Conservation (phyloP, 108 stramenopile genomes). For the Nannochloropsis salina region DNA sequence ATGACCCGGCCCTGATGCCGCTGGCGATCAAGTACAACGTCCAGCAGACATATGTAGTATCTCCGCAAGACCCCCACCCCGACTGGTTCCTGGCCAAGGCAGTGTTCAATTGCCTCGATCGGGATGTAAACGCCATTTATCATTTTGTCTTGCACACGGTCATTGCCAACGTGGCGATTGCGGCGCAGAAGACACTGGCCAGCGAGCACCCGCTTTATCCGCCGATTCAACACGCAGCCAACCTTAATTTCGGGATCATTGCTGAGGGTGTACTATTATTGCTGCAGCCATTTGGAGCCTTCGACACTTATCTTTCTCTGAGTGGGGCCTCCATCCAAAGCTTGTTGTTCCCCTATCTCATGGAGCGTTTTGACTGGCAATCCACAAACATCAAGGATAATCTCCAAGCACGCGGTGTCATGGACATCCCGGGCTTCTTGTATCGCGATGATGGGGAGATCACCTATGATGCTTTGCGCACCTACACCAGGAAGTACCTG, state of each 20-base stretch:
- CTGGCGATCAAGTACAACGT: background rate
- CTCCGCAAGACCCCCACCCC: background rate
- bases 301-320: background rate
- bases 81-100: background rate
- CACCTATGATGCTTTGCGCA: background rate
- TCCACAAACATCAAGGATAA: background rate
- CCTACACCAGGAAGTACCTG: background rate
- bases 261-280: background rate
- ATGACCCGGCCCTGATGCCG: background rate
- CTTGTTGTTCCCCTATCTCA: background rate
- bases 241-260: background rate
- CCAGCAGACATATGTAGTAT: background rate
- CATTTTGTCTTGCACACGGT: background rate
- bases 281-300: background rate
- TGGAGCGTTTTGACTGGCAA: background rate
- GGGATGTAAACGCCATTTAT: background rate
- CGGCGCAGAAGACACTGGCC: background rate
- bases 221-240: background rate
- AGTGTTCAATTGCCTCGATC: background rate
- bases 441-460: background rate
- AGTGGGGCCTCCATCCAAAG: background rate
- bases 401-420: background rate
- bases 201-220: background rate
- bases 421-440: background rate
- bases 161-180: background rate